These are phyloP conservation scores for Microcyclospora tardicrescens DNA, from an alignment of 2,329 filamentous ascomycete species.

Conservation along the genomic window DNA sequence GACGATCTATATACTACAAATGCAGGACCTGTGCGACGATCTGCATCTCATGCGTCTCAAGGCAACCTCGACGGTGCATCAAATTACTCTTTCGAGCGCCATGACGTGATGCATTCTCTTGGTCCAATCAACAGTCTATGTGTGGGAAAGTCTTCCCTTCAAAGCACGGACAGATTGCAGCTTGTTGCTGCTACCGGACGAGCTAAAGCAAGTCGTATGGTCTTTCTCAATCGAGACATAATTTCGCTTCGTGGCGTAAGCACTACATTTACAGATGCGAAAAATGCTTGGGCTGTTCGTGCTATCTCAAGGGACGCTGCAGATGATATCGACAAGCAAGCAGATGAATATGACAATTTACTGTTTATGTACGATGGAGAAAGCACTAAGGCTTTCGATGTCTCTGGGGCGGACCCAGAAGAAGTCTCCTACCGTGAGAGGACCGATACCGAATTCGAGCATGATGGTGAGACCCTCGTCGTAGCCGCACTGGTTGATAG, in stretches of 20 bases:
- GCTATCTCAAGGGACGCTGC: not conserved
- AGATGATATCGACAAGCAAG: not conserved
- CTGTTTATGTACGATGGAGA: conserved; percentile 20
- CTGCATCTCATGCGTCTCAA: conserved; percentile 22
- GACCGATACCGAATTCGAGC: conserved; percentile 79
- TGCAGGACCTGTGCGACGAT: conserved; percentile 28
- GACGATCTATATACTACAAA: conserved; percentile 54
- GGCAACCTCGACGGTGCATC: conserved; percentile 43
- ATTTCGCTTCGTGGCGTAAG: conserved; percentile 58
- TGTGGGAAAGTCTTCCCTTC: conserved; percentile 44
- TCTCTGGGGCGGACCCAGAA: conserved; percentile 5
- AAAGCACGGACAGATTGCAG: conserved; percentile 31
- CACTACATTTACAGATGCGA: conserved; percentile 59
- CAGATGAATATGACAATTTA: conserved; percentile 11
- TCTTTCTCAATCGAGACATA: conserved; percentile 65
- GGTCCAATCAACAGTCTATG: conserved; percentile 68
- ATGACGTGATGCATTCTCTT: conserved; percentile 65
- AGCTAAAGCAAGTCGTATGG: conserved; percentile 55
- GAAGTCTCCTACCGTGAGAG: conserved; percentile 33
- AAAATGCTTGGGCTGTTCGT: conserved; percentile 67
- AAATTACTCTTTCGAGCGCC: conserved; percentile 54
- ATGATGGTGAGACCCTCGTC: conserved; percentile 74
- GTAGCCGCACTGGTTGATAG: conserved; percentile 71
- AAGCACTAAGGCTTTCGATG: conserved; percentile 16
- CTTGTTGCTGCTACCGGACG: conserved; percentile 47